Evolutionary conservation across 129 eudicot species (phyloP).

Genomic region (Cynara cardunculus): DNA sequence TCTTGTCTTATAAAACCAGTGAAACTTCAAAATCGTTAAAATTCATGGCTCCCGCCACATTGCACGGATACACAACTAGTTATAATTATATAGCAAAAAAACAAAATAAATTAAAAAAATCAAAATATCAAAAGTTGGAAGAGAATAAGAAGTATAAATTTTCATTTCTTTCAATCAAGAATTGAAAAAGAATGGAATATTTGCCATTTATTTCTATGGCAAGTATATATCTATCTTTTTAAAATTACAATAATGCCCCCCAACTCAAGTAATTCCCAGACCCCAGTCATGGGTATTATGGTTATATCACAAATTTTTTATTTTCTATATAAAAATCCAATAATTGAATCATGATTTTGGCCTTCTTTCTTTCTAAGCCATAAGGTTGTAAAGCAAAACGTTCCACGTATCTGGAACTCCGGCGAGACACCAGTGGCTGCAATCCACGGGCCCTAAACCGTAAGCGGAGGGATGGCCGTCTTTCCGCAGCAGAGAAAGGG

Average conservation of each 20-base stretch:
- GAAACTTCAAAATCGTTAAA: too few species aligned
- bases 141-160: not conserved
- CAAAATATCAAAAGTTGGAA: not conserved
- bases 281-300: not conserved
- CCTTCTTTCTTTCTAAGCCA: conserved; percentile 23
- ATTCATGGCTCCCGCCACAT: too few species aligned
- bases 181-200: conserved; percentile 9
- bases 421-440: conserved; percentile 95
- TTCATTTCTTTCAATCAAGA: conserved; percentile 17
- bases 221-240: not conserved
- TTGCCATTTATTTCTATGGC: conserved; percentile 27
- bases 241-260: conserved; percentile 25
- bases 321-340: conserved; percentile 27
- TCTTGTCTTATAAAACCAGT: too few species aligned
- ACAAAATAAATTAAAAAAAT: not conserved
- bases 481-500: conserved; percentile 66
- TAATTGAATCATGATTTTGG: conserved; percentile 7
- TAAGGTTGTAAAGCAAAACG: conserved; percentile 57
- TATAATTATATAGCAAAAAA: too few species aligned
- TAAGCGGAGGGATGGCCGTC: conserved; percentile 84
- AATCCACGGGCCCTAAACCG: conserved; percentile 64
- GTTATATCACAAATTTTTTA: conserved; percentile 15
- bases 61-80: too few species aligned
- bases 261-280: not conserved
- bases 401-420: conserved; percentile 97